Evolutionary conservation across 495 filamentous ascomycete species (phyloP).

Genomic region (Trichoderma gamsii): DNA sequence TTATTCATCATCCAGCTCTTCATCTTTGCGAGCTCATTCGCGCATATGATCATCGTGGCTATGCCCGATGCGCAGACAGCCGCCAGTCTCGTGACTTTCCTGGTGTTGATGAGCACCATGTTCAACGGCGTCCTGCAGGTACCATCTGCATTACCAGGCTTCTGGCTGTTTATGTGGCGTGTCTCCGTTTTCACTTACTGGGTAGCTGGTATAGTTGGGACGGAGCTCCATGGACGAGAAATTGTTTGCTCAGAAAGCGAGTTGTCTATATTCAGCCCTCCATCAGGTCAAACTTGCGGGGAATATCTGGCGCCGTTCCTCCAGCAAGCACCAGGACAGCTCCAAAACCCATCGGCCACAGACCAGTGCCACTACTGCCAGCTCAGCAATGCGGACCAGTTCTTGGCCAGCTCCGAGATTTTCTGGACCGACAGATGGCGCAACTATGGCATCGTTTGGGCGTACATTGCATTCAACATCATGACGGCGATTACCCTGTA

Average conservation of each 20-base stretch:
- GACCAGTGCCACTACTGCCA: constrained; percentile 42
- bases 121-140: constrained; percentile 45
- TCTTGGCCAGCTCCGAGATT: constrained; percentile 41
- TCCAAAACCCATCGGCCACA: constrained; percentile 41
- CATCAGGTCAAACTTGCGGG: constrained; percentile 26
- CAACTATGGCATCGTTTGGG: constrained; percentile 51
- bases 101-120: constrained; percentile 56
- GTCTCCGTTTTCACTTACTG: constrained; percentile 62
- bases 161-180: constrained; percentile 73
- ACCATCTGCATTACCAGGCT: constrained; percentile 47
- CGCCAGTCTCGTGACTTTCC: constrained; percentile 54
- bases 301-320: constrained; percentile 24
- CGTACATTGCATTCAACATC: constrained; percentile 49
- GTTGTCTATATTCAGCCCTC: constrained; percentile 45
- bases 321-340: constrained; percentile 27
- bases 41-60: constrained; percentile 59
- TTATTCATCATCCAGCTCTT: constrained; percentile 51
- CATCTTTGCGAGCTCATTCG: constrained; percentile 56
- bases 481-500: constrained; percentile 45
- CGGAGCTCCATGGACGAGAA: constrained; percentile 42
- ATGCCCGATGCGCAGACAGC: constrained; percentile 58
- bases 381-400: constrained; percentile 43
- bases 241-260: constrained; percentile 53
- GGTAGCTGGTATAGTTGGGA: constrained; percentile 49
- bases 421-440: constrained; percentile 45